Percentiles rank a stretch among this genome's conserved stretches.
Evolutionary conservation across 176 grass and related monocot species (phyloP).

Genomic region (Hsuehochloa calcarea): DNA sequence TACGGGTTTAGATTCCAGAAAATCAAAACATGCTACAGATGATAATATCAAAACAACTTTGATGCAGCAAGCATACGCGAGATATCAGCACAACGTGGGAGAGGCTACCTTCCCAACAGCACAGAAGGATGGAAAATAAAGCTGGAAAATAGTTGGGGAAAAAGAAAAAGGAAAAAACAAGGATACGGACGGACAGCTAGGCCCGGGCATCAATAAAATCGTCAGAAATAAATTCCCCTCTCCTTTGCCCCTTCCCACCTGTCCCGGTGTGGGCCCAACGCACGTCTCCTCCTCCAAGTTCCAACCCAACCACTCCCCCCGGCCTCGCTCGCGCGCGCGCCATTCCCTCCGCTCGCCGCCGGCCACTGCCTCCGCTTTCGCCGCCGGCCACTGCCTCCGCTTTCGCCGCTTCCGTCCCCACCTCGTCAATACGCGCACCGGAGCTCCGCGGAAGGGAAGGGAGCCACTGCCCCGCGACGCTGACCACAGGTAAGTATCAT

Average conservation of each 20-base stretch:
- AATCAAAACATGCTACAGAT: too few species aligned
- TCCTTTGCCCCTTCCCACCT: conserved; percentile 40
- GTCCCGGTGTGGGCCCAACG: conserved; percentile 33
- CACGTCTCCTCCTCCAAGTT: conserved; percentile 27
- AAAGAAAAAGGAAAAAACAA: background rate
- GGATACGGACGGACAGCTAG: conserved; percentile 34
- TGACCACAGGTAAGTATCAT: conserved; percentile 15
- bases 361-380: background rate
- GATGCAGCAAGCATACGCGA: background rate
- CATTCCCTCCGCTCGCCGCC: conserved; percentile 25
- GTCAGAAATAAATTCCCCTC: background rate
- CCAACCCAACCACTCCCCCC: background rate
- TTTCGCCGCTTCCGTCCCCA: background rate
- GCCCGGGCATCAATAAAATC: conserved; percentile 24
- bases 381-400: background rate
- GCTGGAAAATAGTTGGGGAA: background rate
- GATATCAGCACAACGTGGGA: conserved; percentile 20
- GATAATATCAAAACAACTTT: background rate
- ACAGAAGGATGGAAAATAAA: background rate
- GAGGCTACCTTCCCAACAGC: conserved; percentile 4
- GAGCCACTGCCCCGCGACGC: conserved; percentile 14
- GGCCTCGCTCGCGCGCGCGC: background rate
- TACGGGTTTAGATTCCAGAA: too few species aligned
- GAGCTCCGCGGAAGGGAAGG: conserved; percentile 1
- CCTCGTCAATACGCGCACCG: background rate